Base-by-base conservation (phyloP, 306 rosid genomes). In the Inga leiocalycina region DNA sequence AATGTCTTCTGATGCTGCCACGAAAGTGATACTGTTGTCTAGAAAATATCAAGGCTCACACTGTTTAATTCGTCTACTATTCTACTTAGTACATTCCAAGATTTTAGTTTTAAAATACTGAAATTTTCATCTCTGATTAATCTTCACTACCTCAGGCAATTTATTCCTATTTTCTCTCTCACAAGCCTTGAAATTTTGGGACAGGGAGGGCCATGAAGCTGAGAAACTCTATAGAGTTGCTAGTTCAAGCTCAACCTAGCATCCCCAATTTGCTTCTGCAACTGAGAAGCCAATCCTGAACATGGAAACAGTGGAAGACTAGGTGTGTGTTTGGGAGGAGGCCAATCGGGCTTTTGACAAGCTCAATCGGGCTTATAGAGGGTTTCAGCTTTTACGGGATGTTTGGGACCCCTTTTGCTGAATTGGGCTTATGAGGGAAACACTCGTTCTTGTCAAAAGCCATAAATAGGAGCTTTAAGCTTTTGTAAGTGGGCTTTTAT, bases 291-390 rank as follows among this genome's bases (percentile, higher is more conserved):
- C 80, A 10, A 34, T 71, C n/a, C 3, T 70, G 71, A 71, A 71
- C 80, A 83, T 87, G 81, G 85, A 84, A 81, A 46, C 71, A 39
- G 76, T 45, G 6, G 83, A 83, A 77, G 79, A 71, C 9, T 62
- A 27, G n/a, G n/a, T n/a, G n/a, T n/a, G n/a, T n/a, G n/a, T n/a
- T n/a, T n/a, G n/a, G n/a, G n/a, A n/a, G n/a, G n/a, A n/a, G n/a
- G n/a, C n/a, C n/a, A n/a, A n/a, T n/a, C n/a, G n/a, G n/a, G n/a
- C n/a, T n/a, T n/a, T n/a, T n/a, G n/a, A n/a, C n/a, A n/a, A n/a
- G n/a, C n/a, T n/a, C n/a, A n/a, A n/a, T n/a, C n/a, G n/a, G n/a
- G n/a, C n/a, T n/a, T n/a, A n/a, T n/a, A n/a, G n/a, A n/a, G n/a
- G n/a, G n/a, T n/a, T n/a, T n/a, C n/a, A n/a, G n/a, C n/a, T n/a